Evolutionary conservation across 1,284 basidiomycete genomes (phyloP), one percentile per base, ranked within the genome.

Genomic region (Malassezia pachydermatis): DNA sequence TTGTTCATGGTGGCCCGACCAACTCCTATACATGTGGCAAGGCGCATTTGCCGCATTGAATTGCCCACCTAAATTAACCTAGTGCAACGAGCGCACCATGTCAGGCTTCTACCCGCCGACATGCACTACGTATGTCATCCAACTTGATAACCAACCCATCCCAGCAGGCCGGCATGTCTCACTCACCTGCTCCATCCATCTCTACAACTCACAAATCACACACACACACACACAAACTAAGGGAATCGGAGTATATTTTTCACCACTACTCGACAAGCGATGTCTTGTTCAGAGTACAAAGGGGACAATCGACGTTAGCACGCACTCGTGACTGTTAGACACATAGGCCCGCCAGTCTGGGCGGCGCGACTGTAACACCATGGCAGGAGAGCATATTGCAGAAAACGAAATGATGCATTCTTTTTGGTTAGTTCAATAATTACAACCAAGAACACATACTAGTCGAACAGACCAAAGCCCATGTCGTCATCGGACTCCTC

Each of bases 401-500:
- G n/a, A 27, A 16, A 38, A 46, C 28, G 28, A 46, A 33, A 14
- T 24, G 29, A 30, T 50, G 45, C 38, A 25, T 43, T 44, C 34
- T 36, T 22, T 20, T n/a, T 20, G 34, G 34, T 36, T 36, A 36
- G 34, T 20, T 13, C 19, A n/a, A n/a, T n/a, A n/a, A n/a, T n/a
- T n/a, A n/a, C n/a, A 36, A 20, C 32, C n/a, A 33, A 22, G 17
- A 20, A 13, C 13, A 43, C 41, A 24, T 43, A 33, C 32, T 52
- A 52, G 50, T 52, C 50, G 27, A 52, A 52, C 23, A 52, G 50
- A 52, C 50, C 50, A 38, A 52, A 52, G 50, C 50, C 50, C 50
- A 52, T 52, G 50, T 52, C 50, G 17, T 52, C 50, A 38, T 52
- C 50, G n/a, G 67, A 67, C 63, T 72, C 67, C 55, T 72, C 66